Conservation (phyloP, 345 rosid genomes). For the Lenwebbia sp. region DNA sequence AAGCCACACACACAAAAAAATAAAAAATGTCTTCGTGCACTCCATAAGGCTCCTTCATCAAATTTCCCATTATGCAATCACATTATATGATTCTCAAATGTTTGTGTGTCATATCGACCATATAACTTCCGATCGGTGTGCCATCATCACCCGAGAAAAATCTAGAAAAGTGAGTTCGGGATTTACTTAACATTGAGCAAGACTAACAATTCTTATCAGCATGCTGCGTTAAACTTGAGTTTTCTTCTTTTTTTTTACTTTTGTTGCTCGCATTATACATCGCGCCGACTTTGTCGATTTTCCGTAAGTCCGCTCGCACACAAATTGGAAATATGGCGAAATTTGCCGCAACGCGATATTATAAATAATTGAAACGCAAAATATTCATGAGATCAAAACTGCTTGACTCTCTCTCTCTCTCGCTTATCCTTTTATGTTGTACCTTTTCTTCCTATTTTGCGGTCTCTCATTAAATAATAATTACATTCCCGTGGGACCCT, state of each 20-base stretch:
- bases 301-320: rapidly evolving
- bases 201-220: background rate
- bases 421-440: background rate
- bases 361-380: background rate
- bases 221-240: rapidly evolving
- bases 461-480: background rate
- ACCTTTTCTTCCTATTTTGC: background rate
- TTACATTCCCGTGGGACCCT: slow-evolving; percentile 1
- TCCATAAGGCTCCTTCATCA: background rate
- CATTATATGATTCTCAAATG: background rate
- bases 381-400: background rate
- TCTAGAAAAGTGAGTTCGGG: background rate
- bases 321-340: rapidly evolving
- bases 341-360: background rate
- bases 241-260: background rate
- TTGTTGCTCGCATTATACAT: background rate
- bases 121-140: rapidly evolving
- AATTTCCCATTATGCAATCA: background rate
- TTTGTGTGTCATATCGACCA: background rate
- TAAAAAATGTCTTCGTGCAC: background rate
- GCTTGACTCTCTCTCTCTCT: background rate
- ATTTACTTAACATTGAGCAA: background rate
- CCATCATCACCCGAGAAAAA: background rate
- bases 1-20: background rate
- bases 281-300: rapidly evolving